Percentiles rank a stretch among this genome's conserved stretches.
Evolutionary conservation across 2,329 filamentous ascomycete genomes (phyloP).

Genomic region (Dactylonectria macrodidyma): DNA sequence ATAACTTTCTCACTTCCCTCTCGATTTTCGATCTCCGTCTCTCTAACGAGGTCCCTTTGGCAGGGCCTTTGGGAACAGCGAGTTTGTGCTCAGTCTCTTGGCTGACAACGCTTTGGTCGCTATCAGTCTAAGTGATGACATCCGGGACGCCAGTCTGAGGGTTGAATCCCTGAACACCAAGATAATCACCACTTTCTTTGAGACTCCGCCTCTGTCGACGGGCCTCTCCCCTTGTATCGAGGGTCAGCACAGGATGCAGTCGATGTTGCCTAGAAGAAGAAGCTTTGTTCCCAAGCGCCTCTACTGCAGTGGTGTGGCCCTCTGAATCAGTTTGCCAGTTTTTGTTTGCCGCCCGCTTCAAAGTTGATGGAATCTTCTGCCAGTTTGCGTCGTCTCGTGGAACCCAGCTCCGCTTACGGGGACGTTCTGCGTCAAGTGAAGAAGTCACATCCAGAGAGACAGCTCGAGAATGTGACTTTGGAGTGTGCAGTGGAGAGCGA

Average conservation of each 20-base stretch:
- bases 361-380: slow-evolving; percentile 20
- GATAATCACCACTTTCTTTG: slow-evolving; percentile 70
- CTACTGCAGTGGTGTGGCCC: not conserved
- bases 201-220: slow-evolving; percentile 60
- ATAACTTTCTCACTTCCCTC: slow-evolving; percentile 55
- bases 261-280: not conserved
- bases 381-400: slow-evolving; percentile 26
- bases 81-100: slow-evolving; percentile 52
- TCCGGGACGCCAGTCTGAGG: slow-evolving; percentile 69
- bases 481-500: slow-evolving; percentile 1
- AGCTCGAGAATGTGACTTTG: not conserved
- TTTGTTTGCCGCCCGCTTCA: not conserved
- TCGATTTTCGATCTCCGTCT: slow-evolving; percentile 63
- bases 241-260: slow-evolving; percentile 21
- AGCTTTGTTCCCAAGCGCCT: slow-evolving; percentile 1
- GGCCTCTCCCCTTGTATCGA: slow-evolving; percentile 52
- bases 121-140: slow-evolving; percentile 64
- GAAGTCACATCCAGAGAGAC: not conserved
- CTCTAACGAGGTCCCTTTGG: slow-evolving; percentile 53
- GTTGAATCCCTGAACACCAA: slow-evolving; percentile 72
- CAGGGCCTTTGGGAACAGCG: slow-evolving; percentile 49
- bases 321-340: not conserved
- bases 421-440: not conserved
- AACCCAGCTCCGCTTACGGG: slow-evolving; percentile 40
- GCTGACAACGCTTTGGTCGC: slow-evolving; percentile 57